These are phyloP conservation scores for Marasmius sp. DNA, from an alignment of 1,284 basidiomycete genomes.

Conservation along the genomic window DNA sequence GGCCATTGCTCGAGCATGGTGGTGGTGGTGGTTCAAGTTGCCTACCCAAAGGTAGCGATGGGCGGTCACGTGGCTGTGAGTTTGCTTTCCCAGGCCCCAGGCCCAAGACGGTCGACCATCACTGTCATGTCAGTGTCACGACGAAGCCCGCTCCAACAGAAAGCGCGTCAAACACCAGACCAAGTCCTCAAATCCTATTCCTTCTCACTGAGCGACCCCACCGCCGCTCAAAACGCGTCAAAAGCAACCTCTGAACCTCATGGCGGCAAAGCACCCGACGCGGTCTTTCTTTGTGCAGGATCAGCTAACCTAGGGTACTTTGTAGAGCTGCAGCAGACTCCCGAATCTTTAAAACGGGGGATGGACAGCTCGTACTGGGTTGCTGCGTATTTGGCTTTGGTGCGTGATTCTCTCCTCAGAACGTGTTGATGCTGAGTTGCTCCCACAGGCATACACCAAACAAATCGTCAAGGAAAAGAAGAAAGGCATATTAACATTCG, in stretches of 20 bases:
- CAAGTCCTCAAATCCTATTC: conserved; percentile 67
- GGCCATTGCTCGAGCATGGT: no score
- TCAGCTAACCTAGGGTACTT: conserved; percentile 70
- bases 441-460: not conserved
- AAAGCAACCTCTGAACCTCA: conserved; percentile 54
- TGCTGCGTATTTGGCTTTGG: conserved; percentile 69
- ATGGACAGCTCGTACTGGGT: conserved; percentile 71
- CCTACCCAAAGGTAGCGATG: no score
- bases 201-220: conserved; percentile 53
- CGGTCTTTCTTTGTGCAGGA: conserved; percentile 80
- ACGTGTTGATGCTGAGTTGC: not conserved
- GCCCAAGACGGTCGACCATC: no score
- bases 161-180: conserved; percentile 44
- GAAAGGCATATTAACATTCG: not conserved
- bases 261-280: conserved; percentile 63
- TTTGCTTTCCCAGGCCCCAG: no score
- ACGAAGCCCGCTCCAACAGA: conserved; percentile 26
- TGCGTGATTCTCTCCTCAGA: not conserved
- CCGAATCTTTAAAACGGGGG: conserved; percentile 57
- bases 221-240: conserved; percentile 56
- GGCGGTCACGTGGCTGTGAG: no score
- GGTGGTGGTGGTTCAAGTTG: no score
- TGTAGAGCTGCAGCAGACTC: conserved; percentile 64
- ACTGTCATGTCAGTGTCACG: no score
- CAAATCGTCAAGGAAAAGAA: not conserved